phyloP scores from a whole-genome alignment of 1,284 basidiomycete species.

The Vanrija sp. region DNA sequence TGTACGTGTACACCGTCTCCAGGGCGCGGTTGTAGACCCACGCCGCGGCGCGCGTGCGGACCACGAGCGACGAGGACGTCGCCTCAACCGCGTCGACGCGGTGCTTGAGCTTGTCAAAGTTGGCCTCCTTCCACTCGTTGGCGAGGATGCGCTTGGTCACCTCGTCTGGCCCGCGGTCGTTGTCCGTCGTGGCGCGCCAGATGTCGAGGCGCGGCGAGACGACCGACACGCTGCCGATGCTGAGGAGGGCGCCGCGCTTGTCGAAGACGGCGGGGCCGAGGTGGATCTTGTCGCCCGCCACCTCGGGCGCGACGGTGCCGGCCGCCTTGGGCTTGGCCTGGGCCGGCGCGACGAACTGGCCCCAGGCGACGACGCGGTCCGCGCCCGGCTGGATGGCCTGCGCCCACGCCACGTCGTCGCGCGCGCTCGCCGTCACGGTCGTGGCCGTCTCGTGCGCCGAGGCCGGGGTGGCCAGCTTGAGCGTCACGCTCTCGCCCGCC shows the following conservation, averaged over 20 bases:
- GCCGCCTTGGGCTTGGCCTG: background rate
- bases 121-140: background rate
- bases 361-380: slow-evolving; percentile 11
- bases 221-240: background rate
- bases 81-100: slow-evolving; percentile 1
- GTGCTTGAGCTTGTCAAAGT: background rate
- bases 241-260: background rate
- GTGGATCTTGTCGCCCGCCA: background rate
- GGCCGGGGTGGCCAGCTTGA: background rate
- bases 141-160: background rate
- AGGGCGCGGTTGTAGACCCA: slow-evolving; percentile 8
- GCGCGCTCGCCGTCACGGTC: background rate
- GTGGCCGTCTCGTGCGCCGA: background rate
- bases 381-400: background rate
- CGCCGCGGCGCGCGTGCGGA: slow-evolving; percentile 2
- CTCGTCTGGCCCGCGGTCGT: slow-evolving; percentile 4
- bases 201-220: slow-evolving; percentile 6
- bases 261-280: slow-evolving; percentile 15
- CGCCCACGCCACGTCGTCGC: slow-evolving; percentile 3
- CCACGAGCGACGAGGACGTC: background rate
- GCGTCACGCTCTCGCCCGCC: background rate
- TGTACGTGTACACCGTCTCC: slow-evolving; percentile 5
- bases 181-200: slow-evolving; percentile 19
- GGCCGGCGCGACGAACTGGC: background rate
- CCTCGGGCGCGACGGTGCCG: background rate